A percentile compares a stretch with the other conserved stretches of the same genome.
phyloP scores from a whole-genome alignment of 2,329 filamentous ascomycete genomes.

The Aspergillus tubingensis region DNA sequence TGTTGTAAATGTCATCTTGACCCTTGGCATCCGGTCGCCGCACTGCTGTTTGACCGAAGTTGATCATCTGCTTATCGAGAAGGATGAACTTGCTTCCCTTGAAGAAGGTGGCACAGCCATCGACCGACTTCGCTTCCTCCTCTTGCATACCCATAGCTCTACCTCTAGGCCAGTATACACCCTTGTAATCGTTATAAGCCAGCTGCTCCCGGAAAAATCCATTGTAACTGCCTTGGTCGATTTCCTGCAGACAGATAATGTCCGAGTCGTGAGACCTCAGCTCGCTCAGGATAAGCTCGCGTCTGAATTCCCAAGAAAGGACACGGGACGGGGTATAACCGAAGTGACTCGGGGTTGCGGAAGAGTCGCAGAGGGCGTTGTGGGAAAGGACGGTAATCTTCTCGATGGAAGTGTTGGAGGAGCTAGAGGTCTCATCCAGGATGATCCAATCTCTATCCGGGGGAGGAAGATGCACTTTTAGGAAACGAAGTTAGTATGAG shows the following conservation, averaged over 20 bases:
- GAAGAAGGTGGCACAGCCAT: conserved; percentile 96
- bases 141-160: conserved; percentile 90
- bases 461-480: conserved; percentile 74
- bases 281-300: conserved; percentile 79
- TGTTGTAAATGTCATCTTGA: conserved; percentile 96
- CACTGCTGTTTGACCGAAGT: conserved; percentile 89
- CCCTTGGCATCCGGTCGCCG: conserved; percentile 96
- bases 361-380: conserved; percentile 95
- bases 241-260: conserved; percentile 90
- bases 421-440: conserved; percentile 58
- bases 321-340: conserved; percentile 85
- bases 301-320: conserved; percentile 83
- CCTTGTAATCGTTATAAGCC: conserved; percentile 86
- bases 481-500: conserved; percentile 22
- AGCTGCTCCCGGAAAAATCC: conserved; percentile 87
- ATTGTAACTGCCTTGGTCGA: conserved; percentile 88
- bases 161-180: conserved; percentile 87
- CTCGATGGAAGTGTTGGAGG: conserved; percentile 57
- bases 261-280: conserved; percentile 78
- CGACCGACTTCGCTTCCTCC: conserved; percentile 83
- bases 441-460: conserved; percentile 74
- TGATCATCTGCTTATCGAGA: conserved; percentile 90
- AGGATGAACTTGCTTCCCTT: conserved; percentile 93
- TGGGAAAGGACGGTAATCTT: conserved; percentile 85
- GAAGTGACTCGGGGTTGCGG: conserved; percentile 80